Percentiles rank a stretch among this genome's conserved stretches.
Conservation (phyloP, 2,329 filamentous ascomycete species). For the Teratosphaeria zuluensis region DNA sequence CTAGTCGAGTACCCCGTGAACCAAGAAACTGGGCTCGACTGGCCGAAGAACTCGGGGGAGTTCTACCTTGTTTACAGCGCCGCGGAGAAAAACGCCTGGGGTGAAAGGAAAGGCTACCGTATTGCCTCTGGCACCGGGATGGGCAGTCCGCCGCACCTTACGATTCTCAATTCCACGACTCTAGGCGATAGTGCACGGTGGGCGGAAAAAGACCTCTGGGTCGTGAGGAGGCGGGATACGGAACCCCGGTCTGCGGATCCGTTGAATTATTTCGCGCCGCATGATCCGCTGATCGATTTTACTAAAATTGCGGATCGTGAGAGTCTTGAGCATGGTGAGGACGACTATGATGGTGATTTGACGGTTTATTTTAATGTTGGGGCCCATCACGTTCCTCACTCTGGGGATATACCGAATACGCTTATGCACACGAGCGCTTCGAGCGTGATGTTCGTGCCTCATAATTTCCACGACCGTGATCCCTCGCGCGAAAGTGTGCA, state of each 20-base stretch:
- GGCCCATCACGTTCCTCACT: constrained; percentile 39
- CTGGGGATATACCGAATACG: constrained; percentile 23
- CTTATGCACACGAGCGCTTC: constrained; percentile 21
- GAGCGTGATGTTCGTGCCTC: constrained; percentile 24
- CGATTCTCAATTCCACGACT: constrained; percentile 40
- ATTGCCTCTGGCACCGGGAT: constrained; percentile 29
- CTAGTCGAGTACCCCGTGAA: constrained; percentile 17
- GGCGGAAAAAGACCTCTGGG: constrained; percentile 43
- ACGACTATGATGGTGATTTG: constrained; percentile 18
- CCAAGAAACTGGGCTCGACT: constrained; percentile 23
- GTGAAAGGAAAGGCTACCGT: constrained; percentile 34
- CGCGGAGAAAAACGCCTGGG: constrained; percentile 31
- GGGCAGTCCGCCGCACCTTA: constrained; percentile 35
- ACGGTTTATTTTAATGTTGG: constrained; percentile 45
- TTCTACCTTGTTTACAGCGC: constrained; percentile 34
- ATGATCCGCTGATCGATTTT: constrained; percentile 44
- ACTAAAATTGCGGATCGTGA: constrained; percentile 41
- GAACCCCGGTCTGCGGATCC: constrained; percentile 40
- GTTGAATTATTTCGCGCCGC: constrained; percentile 36
- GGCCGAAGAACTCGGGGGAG: constrained; percentile 28
- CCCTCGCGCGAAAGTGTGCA: constrained; percentile 19
- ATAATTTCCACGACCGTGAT: constrained; percentile 24
- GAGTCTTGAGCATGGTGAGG: constrained; percentile 31
- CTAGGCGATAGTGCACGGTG: constrained; percentile 39
- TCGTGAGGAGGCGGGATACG: constrained; percentile 43